These are phyloP conservation scores for Didymella glomerata DNA, from an alignment of 2,329 filamentous ascomycete species.

Conservation along the genomic window DNA sequence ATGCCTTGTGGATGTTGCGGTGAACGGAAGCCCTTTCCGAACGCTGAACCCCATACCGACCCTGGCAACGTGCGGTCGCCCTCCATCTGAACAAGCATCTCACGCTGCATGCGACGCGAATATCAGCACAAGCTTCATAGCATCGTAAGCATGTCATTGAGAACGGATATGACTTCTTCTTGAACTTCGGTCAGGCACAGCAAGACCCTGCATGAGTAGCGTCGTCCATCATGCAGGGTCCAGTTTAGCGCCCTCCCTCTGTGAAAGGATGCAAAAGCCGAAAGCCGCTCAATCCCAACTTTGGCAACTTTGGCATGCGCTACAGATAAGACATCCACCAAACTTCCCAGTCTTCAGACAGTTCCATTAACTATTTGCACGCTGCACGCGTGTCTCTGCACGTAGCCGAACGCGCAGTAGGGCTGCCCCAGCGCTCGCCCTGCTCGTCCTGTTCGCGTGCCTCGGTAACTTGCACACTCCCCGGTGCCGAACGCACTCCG, in stretches of 20 bases:
- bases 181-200: constrained; percentile 9
- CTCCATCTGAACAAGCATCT: neutral
- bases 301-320: constrained; percentile 10
- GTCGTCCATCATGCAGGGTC: constrained; percentile 11
- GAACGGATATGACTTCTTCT: too few species aligned
- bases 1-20: constrained; percentile 10
- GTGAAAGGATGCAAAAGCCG: constrained; percentile 4
- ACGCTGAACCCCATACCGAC: neutral
- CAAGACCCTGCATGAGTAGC: constrained; percentile 12
- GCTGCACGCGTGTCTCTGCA: neutral
- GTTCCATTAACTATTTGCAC: neutral
- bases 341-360: neutral
- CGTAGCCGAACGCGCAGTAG: constrained; percentile 1
- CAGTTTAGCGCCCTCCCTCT: neutral
- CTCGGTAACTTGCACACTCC: constrained; percentile 6
- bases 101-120: neutral
- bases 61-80: neutral
- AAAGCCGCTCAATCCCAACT: neutral
- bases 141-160: neutral
- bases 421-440: too few species aligned
- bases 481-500: constrained; percentile 13
- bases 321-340: constrained; percentile 3
- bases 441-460: neutral
- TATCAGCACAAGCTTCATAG: neutral
- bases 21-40: constrained; percentile 4